Evolutionary conservation across 257 asterid species (phyloP).

Genomic region (Leptodermis oblonga): DNA sequence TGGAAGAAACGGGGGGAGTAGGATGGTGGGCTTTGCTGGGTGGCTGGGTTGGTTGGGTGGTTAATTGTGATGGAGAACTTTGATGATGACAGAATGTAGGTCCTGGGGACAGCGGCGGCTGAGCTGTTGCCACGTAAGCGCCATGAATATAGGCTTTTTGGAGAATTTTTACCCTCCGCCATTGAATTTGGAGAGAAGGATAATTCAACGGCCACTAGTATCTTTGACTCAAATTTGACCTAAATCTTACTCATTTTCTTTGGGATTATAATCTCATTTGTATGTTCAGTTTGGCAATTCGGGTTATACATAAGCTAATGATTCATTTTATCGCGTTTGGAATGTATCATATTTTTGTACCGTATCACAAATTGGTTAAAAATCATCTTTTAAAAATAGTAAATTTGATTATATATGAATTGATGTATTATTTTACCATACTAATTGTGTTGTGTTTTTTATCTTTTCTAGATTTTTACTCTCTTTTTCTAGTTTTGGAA

Average conservation of each 20-base stretch:
- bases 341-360: too few relatives aligned
- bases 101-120: constrained; percentile 10
- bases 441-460: too few relatives aligned
- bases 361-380: too few relatives aligned
- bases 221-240: constrained; percentile 5
- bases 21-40: constrained; percentile 5
- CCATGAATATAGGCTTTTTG: neutral
- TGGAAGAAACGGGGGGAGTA: neutral
- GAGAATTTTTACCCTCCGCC: neutral
- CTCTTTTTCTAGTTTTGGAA: too few relatives aligned
- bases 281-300: too few relatives aligned
- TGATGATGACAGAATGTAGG: neutral
- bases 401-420: too few relatives aligned
- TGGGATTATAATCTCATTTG: neutral
- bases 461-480: too few relatives aligned
- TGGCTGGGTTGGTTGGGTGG: neutral
- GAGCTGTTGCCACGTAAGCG: constrained; percentile 9
- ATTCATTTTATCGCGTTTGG: too few relatives aligned
- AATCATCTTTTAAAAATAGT: too few relatives aligned
- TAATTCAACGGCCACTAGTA: neutral
- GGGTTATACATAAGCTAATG: too few relatives aligned
- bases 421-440: too few relatives aligned
- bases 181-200: constrained; percentile 2
- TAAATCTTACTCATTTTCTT: neutral
- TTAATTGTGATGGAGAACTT: neutral